phyloP scores from a whole-genome alignment of 208 protist species.

The Dictyostelium gargantuum region DNA sequence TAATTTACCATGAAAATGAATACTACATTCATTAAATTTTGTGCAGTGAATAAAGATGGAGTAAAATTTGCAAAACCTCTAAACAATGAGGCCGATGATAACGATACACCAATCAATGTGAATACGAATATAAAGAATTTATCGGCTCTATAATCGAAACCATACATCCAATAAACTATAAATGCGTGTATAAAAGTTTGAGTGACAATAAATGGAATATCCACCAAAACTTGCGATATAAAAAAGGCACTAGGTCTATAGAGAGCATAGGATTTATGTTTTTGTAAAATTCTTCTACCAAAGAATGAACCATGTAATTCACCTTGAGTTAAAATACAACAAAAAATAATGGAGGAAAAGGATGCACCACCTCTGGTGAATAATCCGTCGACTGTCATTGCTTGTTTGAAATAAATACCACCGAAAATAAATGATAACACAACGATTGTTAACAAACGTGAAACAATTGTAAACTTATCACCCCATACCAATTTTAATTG shows the following conservation, averaged over 20 bases:
- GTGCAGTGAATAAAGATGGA: background rate
- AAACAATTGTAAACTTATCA: slow-evolving; percentile 45
- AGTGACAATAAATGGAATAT: slow-evolving; percentile 64
- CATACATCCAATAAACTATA: slow-evolving; percentile 73
- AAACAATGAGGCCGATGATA: background rate
- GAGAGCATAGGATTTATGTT: slow-evolving; percentile 27
- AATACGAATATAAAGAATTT: slow-evolving; percentile 72
- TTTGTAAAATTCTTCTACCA: slow-evolving; percentile 53
- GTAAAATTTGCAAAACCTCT: slow-evolving; percentile 49
- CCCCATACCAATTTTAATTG: slow-evolving; percentile 47
- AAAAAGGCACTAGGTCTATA: slow-evolving; percentile 28
- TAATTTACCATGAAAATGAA: slow-evolving; percentile 33
- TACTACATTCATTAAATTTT: slow-evolving; percentile 5
- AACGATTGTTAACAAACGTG: slow-evolving; percentile 17
- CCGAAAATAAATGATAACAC: slow-evolving; percentile 8
- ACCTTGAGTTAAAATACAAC: slow-evolving; percentile 9
- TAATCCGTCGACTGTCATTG: background rate
- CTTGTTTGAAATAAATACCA: slow-evolving; percentile 6
- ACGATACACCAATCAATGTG: background rate
- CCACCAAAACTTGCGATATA: slow-evolving; percentile 56
- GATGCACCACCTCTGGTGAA: slow-evolving; percentile 34
- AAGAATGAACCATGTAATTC: slow-evolving; percentile 19
- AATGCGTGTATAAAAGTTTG: slow-evolving; percentile 69
- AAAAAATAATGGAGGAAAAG: slow-evolving; percentile 24
- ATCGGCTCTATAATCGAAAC: slow-evolving; percentile 29